Percentiles rank a stretch among this genome's conserved stretches.
These are phyloP conservation scores for Neolecta irregularis DNA, from an alignment of 1,139 yeast species.

Conservation along the genomic window DNA sequence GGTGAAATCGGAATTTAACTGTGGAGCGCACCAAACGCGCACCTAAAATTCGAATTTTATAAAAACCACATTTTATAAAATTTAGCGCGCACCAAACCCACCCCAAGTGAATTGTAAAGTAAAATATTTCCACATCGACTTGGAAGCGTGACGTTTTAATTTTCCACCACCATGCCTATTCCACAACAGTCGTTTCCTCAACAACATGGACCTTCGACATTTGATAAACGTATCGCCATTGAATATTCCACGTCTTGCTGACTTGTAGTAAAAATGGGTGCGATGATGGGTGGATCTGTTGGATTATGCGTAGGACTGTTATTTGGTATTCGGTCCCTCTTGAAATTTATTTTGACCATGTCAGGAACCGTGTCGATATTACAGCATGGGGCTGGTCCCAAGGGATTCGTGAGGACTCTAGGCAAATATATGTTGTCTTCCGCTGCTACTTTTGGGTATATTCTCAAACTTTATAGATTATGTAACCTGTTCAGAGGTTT, in stretches of 20 bases:
- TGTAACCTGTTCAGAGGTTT: slow-evolving; percentile 5
- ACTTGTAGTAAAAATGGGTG: slow-evolving; percentile 78
- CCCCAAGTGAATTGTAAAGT: too few species aligned
- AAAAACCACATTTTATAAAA: too few species aligned
- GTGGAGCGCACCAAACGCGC: too few species aligned
- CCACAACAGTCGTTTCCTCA: too few species aligned
- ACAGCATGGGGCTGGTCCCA: slow-evolving; percentile 96
- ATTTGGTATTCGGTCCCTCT: slow-evolving; percentile 33
- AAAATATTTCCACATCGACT: too few species aligned
- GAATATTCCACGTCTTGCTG: neutral
- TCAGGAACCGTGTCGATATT: slow-evolving; percentile 42
- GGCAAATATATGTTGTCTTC: slow-evolving; percentile 96
- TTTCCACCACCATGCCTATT: too few species aligned
- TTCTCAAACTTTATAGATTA: neutral
- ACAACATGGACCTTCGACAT: too few species aligned
- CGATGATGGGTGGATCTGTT: slow-evolving; percentile 88
- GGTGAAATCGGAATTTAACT: too few species aligned
- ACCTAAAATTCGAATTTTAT: too few species aligned
- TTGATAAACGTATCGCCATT: neutral
- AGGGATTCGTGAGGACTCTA: slow-evolving; percentile 88
- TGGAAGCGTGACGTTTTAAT: too few species aligned
- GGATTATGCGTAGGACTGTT: slow-evolving; percentile 93
- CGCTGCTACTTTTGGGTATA: slow-evolving; percentile 76
- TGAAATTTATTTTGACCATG: neutral
- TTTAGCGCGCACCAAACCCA: too few species aligned